These are phyloP conservation scores for Cinchona pubescens DNA, from an alignment of 257 asterid species.

Conservation along the genomic window DNA sequence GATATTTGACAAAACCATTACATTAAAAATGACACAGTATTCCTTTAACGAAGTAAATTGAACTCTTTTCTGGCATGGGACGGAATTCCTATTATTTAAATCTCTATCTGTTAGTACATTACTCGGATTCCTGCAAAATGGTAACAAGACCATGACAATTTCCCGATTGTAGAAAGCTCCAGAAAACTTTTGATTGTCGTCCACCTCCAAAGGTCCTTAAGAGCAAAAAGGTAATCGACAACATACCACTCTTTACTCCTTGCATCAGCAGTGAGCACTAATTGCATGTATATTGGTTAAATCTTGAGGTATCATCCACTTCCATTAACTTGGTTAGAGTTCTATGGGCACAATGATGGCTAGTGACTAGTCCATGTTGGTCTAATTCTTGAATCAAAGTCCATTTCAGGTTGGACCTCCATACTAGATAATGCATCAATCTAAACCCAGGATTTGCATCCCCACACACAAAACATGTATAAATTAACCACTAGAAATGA, in stretches of 20 bases:
- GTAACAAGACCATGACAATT: neutral
- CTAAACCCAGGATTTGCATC: neutral
- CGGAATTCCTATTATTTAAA: neutral
- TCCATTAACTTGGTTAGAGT: neutral
- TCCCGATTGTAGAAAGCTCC: neutral
- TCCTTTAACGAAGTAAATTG: neutral
- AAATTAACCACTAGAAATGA: neutral
- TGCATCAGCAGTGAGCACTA: neutral
- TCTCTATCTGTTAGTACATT: neutral
- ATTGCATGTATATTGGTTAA: neutral
- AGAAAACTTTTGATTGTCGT: neutral
- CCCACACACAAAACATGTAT: neutral
- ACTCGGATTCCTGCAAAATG: neutral
- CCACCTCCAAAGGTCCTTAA: constrained; percentile 1
- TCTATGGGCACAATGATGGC: neutral
- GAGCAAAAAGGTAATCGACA: neutral
- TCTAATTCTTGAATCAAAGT: neutral
- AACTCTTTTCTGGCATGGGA: neutral
- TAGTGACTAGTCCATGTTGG: neutral
- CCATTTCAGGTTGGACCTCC: neutral
- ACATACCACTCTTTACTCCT: neutral
- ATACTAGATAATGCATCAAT: neutral
- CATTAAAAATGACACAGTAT: neutral
- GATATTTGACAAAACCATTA: neutral
- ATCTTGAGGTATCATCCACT: neutral